These are phyloP conservation scores for Tylopilus cervinicoccineus DNA, from an alignment of 768 basidiomycete genomes.

Conservation along the genomic window DNA sequence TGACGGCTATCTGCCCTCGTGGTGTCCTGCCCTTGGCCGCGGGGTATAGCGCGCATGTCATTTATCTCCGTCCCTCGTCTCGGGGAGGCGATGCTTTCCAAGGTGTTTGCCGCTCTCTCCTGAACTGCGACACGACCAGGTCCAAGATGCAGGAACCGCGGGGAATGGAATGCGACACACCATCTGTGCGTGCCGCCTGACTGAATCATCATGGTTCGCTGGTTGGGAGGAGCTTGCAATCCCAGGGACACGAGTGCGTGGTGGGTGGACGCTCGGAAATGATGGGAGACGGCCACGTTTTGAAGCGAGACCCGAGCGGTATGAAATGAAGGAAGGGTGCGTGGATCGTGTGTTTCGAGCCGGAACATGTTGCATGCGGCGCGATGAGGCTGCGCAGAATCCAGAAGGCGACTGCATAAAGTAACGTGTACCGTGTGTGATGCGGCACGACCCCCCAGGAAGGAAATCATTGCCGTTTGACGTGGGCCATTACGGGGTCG, in stretches of 20 bases:
- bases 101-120: background rate
- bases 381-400: constrained; percentile 20
- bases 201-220: constrained; percentile 1
- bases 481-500: constrained; percentile 9
- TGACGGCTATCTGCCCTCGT: constrained; percentile 17
- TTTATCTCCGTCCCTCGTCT: constrained; percentile 10
- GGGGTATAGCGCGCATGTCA: constrained; percentile 11
- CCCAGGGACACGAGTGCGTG: background rate
- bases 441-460: constrained; percentile 12
- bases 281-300: constrained; percentile 16
- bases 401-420: constrained; percentile 4
- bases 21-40: constrained; percentile 22
- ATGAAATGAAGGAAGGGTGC: constrained; percentile 12
- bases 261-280: constrained; percentile 20
- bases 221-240: constrained; percentile 8
- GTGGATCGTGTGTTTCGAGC: constrained; percentile 25
- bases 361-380: constrained; percentile 25
- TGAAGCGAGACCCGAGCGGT: constrained; percentile 5
- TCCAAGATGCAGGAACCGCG: constrained; percentile 5
- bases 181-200: constrained; percentile 4
- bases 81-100: constrained; percentile 7
- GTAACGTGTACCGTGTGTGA: constrained; percentile 11
- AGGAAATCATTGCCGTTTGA: constrained; percentile 16
- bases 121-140: constrained; percentile 3
- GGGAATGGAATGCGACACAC: constrained; percentile 6